A percentile compares a stretch with the other conserved stretches of the same genome.
These are phyloP conservation scores for Ilex asprella DNA, from an alignment of 257 asterid species.

Conservation along the genomic window DNA sequence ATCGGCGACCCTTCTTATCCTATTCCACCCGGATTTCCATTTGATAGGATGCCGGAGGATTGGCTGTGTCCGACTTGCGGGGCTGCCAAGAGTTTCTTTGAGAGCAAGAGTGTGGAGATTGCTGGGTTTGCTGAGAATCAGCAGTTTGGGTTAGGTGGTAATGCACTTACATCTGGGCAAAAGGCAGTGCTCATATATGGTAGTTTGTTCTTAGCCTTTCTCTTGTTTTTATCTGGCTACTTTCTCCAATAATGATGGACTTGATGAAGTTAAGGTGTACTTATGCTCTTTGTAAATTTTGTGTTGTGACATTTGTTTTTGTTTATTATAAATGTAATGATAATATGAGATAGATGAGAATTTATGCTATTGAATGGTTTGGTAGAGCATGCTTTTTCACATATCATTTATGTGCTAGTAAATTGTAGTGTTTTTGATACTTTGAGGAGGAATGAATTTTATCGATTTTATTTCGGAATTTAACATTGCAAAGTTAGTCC, in stretches of 20 bases:
- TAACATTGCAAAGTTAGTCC: too few species aligned
- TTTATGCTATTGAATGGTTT: too few species aligned
- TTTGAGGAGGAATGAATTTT: too few species aligned
- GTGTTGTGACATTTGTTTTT: too few species aligned
- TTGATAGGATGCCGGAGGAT: slow-evolving; percentile 71
- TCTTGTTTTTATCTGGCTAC: slow-evolving; percentile 85
- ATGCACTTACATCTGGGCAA: slow-evolving; percentile 85
- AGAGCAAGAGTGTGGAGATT: slow-evolving; percentile 80
- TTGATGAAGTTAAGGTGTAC: background rate
- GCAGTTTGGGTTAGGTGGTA: slow-evolving; percentile 94
- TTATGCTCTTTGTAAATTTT: too few species aligned
- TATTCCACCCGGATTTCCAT: slow-evolving; percentile 85
- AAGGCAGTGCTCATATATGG: slow-evolving; percentile 86
- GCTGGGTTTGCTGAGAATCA: slow-evolving; percentile 96
- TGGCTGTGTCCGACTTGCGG: slow-evolving; percentile 97
- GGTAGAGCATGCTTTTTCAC: too few species aligned
- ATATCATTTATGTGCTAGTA: too few species aligned
- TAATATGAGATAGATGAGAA: too few species aligned
- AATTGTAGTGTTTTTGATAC: too few species aligned
- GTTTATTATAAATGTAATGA: too few species aligned
- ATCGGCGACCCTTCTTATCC: slow-evolving; percentile 84
- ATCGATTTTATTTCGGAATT: too few species aligned
- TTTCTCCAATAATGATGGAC: slow-evolving; percentile 44
- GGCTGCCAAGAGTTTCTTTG: slow-evolving; percentile 80
- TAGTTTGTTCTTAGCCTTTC: slow-evolving; percentile 56